phyloP scores from a whole-genome alignment of 768 basidiomycete species.

The Mycena galericulata region DNA sequence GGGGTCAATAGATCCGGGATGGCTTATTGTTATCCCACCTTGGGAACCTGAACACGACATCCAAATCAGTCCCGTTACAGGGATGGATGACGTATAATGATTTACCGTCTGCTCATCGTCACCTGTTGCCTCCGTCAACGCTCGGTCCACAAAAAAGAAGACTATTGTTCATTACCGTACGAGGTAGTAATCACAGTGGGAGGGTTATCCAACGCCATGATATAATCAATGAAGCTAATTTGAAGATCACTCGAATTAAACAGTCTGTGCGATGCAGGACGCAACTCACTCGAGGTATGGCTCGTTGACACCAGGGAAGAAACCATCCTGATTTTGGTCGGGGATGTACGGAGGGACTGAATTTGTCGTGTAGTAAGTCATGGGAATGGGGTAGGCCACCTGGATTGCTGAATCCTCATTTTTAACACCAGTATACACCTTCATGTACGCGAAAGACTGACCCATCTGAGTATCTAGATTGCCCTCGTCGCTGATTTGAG shows the following conservation, averaged over 20 bases:
- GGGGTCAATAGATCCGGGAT: not conserved
- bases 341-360: constrained; percentile 58
- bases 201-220: constrained; percentile 43
- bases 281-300: constrained; percentile 49
- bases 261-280: not conserved
- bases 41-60: constrained; percentile 18
- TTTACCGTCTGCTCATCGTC: constrained; percentile 44
- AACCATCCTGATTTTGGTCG: constrained; percentile 38
- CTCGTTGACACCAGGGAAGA: constrained; percentile 50
- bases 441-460: constrained; percentile 52
- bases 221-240: constrained; percentile 50
- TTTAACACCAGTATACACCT: constrained; percentile 46
- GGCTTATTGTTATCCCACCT: not conserved
- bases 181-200: constrained; percentile 56
- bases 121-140: too few species aligned
- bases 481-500: constrained; percentile 37
- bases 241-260: not conserved
- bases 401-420: constrained; percentile 46
- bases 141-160: too few species aligned
- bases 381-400: constrained; percentile 59
- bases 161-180: too few species aligned
- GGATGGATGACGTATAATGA: not conserved
- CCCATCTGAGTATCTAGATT: constrained; percentile 60
- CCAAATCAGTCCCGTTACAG: not conserved
- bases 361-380: constrained; percentile 57